Base-by-base conservation (phyloP, 257 asterid species). In the Penstemon barbatus region DNA sequence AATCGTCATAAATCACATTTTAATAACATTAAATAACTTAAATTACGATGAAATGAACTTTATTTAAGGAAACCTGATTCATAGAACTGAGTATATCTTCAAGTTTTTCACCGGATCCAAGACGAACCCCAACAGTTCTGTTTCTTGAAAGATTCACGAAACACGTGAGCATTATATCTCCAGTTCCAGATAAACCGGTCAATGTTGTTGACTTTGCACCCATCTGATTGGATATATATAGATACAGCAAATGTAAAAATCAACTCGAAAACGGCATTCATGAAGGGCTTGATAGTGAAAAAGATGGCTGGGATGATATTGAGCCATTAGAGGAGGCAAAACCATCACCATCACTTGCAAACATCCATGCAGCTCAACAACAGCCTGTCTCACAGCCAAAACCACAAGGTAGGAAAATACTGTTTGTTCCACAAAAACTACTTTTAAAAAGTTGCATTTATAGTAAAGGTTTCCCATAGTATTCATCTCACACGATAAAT, bases 151-250 rank as follows among this genome's bases (percentile, higher is more conserved):
- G 98, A 71, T 72, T 89, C 61, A 91, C 98, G 43, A 91, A 91
- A 71, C 98, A 91, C 46, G 98, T 91, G 71, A 91, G 98, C 98
- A 91, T 91, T 68, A 91, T 86, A 79, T 91, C 97, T 59, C 98
- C 98, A 7, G 85, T 83, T 64, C 96, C 98, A 52, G 98, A 87
- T 72, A 91, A 80, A 57, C 98, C 98, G 13, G 95, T 85, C 70
- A 91, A 63, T 19, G 98, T 91, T 12, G 98, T 89, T 36, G 96
- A 84, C 63, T 91, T 91, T 40, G 87, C 97, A 60, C 97, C 98
- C 98, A 91, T 91, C 96, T 91, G 86, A 79, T 59, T 44, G 61
- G 69, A 70, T 76, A 69, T 19, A 54, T 54, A 69, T 12, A 46
- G 41, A 48, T 11, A 45, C 51, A 41, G 6, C 37, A n/a, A 15